Evolutionary conservation across 148 eudicot genomes (phyloP).

Genomic region (Rhododendron molle): DNA sequence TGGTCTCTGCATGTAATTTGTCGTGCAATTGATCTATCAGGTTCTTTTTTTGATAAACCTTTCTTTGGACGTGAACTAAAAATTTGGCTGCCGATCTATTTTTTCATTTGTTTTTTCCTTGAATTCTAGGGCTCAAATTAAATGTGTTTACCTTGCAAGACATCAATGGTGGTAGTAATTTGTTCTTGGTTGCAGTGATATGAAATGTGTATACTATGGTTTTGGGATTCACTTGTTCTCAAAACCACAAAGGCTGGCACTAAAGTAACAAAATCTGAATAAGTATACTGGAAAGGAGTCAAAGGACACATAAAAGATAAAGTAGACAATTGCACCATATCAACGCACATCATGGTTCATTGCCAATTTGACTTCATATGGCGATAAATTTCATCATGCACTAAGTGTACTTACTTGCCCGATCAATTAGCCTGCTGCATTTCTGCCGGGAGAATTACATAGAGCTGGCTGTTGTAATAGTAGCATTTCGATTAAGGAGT

Average conservation of each 20-base stretch:
- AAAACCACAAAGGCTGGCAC: neutral
- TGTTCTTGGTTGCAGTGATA: neutral
- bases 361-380: neutral
- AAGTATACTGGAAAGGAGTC: neutral
- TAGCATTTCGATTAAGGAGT: neutral
- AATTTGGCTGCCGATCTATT: neutral
- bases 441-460: neutral
- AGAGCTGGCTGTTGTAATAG: neutral
- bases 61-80: neutral
- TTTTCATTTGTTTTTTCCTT: neutral
- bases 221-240: neutral
- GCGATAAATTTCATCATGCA: neutral
- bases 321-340: neutral
- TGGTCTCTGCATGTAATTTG: neutral
- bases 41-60: neutral
- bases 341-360: neutral
- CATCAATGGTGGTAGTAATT: neutral
- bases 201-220: neutral
- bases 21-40: neutral
- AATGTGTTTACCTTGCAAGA: neutral
- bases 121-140: neutral
- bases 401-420: neutral
- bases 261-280: neutral
- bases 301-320: neutral
- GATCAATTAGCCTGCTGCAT: neutral